Conservation (phyloP, 176 grass and related monocot species). For the Stipa capillata region DNA sequence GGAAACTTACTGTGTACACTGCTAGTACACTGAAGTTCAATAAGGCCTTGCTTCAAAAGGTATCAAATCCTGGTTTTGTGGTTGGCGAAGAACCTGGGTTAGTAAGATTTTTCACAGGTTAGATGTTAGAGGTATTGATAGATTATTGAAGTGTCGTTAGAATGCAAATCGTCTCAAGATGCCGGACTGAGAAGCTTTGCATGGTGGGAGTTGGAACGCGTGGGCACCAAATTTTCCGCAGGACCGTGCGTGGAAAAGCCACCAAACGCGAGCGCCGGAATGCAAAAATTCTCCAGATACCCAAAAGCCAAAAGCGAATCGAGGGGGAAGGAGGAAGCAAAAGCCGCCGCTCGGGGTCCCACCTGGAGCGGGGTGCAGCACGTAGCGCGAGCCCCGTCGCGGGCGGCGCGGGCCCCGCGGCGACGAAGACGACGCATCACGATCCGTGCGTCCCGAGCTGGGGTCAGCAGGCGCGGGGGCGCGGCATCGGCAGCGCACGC, state of each 20-base stretch:
- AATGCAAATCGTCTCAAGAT: neutral
- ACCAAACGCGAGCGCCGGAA: neutral
- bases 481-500: slow-evolving; percentile 27
- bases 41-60: too few species aligned
- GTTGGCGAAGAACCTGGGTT: too few species aligned
- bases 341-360: slow-evolving; percentile 31
- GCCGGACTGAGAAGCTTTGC: neutral
- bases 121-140: too few species aligned
- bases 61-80: too few species aligned
- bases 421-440: slow-evolving; percentile 39
- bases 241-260: neutral
- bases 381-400: slow-evolving; percentile 12
- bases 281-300: neutral
- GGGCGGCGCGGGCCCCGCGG: slow-evolving; percentile 11
- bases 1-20: too few species aligned
- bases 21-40: too few species aligned
- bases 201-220: neutral
- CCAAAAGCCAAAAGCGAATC: neutral
- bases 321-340: neutral
- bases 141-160: too few species aligned
- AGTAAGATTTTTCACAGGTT: too few species aligned
- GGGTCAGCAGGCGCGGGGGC: slow-evolving; percentile 14
- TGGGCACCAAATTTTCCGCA: neutral
- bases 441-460: slow-evolving; percentile 42
- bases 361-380: slow-evolving; percentile 6